Percentiles rank a stretch among this genome's conserved stretches.
These are phyloP conservation scores for Phytophthora multivora DNA, from an alignment of 352 stramenopile genomes.

Conservation along the genomic window DNA sequence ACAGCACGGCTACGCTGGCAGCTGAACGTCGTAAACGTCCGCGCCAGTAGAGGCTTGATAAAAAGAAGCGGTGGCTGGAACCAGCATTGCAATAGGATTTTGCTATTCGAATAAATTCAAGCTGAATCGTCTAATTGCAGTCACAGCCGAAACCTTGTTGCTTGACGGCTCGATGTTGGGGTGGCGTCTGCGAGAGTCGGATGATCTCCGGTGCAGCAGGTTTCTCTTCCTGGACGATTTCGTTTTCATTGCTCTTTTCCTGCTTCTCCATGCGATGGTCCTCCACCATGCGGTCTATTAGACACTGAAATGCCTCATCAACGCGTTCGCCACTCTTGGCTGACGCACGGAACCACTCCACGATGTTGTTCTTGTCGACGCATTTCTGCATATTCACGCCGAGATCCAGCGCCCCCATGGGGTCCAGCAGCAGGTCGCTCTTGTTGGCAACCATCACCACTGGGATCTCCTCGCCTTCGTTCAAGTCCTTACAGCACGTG, in stretches of 20 bases:
- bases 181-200: conserved; percentile 38
- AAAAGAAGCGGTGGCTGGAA: no score
- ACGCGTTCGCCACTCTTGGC: conserved; percentile 75
- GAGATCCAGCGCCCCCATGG: conserved; percentile 66
- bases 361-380: conserved; percentile 67
- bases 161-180: conserved; percentile 26
- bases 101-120: conserved; percentile 3
- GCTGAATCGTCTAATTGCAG: conserved; percentile 47
- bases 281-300: conserved; percentile 67
- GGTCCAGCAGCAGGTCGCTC: conserved; percentile 77
- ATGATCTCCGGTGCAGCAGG: conserved; percentile 39
- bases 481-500: conserved; percentile 58
- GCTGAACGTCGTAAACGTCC: conserved; percentile 81
- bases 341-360: conserved; percentile 80
- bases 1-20: conserved; percentile 80
- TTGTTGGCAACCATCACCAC: conserved; percentile 90
- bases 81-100: not conserved
- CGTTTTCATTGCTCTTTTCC: not conserved
- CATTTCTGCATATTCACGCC: conserved; percentile 89
- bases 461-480: conserved; percentile 51
- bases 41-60: conserved; percentile 33
- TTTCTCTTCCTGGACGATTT: conserved; percentile 1
- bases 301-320: conserved; percentile 61
- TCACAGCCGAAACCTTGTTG: conserved; percentile 47
- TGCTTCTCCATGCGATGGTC: conserved; percentile 44